Evolutionary conservation across 1,284 basidiomycete species (phyloP).

Genomic region (Austroboletus olivaceoglutinosus): DNA sequence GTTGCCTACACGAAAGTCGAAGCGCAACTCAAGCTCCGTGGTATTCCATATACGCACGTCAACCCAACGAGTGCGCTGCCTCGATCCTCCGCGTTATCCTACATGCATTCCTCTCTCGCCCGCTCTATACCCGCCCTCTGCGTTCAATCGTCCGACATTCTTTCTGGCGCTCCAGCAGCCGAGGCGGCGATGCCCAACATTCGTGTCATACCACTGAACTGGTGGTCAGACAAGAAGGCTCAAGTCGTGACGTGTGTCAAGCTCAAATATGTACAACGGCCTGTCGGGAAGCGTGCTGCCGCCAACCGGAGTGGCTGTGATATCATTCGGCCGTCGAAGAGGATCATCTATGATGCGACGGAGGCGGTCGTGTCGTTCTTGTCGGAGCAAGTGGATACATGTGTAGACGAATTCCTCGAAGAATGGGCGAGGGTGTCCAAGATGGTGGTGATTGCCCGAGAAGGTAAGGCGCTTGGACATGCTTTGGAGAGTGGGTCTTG

Average conservation of each 20-base stretch:
- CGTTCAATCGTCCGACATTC: constrained; percentile 76
- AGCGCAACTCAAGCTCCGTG: constrained; percentile 78
- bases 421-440: constrained; percentile 91
- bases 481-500: constrained; percentile 1
- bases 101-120: constrained; percentile 66
- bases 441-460: constrained; percentile 88
- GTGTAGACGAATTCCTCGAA: constrained; percentile 83
- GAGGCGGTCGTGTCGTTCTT: constrained; percentile 85
- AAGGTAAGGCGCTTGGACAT: constrained; percentile 48
- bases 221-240: constrained; percentile 81
- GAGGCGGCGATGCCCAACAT: constrained; percentile 91
- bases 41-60: constrained; percentile 76
- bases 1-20: constrained; percentile 90
- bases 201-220: constrained; percentile 81
- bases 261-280: constrained; percentile 83
- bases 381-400: constrained; percentile 81
- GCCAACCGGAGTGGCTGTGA: constrained; percentile 44
- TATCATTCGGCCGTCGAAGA: constrained; percentile 73
- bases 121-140: constrained; percentile 78
- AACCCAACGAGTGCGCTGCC: constrained; percentile 52
- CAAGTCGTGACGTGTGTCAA: constrained; percentile 84
- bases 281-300: constrained; percentile 66
- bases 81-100: constrained; percentile 46
- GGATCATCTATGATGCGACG: constrained; percentile 83
- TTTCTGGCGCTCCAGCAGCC: constrained; percentile 78